A percentile compares a stretch with the other conserved stretches of the same genome.
Evolutionary conservation across 225 moss, liverwort and hornwort species (phyloP).

Genomic region (Sphagnum tenellum): DNA sequence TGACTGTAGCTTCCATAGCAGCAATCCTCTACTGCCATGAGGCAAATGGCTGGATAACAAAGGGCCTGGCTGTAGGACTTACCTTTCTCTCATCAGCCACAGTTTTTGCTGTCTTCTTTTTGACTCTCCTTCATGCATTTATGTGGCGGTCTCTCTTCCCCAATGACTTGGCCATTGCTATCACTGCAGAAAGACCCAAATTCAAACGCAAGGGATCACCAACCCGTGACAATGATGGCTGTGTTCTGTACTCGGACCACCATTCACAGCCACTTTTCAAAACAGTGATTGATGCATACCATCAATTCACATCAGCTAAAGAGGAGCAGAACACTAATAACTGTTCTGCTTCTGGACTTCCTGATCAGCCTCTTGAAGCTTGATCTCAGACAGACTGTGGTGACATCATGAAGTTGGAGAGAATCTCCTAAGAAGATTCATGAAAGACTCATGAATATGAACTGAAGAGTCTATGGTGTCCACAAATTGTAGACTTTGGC

Average conservation of each 20-base stretch:
- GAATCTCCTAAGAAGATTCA: too few relatives aligned
- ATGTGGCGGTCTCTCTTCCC: slow-evolving; percentile 38
- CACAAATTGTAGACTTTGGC: too few relatives aligned
- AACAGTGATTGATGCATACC: slow-evolving; percentile 37
- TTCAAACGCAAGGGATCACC: background rate
- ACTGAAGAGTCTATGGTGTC: too few relatives aligned
- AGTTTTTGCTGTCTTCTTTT: slow-evolving; percentile 20
- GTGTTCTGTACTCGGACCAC: slow-evolving; percentile 30
- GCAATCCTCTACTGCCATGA: too few relatives aligned
- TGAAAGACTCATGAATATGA: too few relatives aligned
- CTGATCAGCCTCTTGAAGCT: too few relatives aligned
- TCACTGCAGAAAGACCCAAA: slow-evolving; percentile 16
- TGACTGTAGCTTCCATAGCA: too few relatives aligned
- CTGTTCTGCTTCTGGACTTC: too few relatives aligned
- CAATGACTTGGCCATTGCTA: slow-evolving; percentile 24
- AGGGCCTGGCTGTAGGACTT: background rate
- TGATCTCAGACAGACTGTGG: too few relatives aligned
- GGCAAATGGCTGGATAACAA: too few relatives aligned
- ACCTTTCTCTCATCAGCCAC: slow-evolving; percentile 13
- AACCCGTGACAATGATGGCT: slow-evolving; percentile 14
- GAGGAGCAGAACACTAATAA: background rate
- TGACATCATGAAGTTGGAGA: too few relatives aligned
- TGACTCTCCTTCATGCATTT: slow-evolving; percentile 36
- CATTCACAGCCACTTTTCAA: slow-evolving; percentile 30
- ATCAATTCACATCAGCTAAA: slow-evolving; percentile 16